Percentiles rank a stretch among this genome's conserved stretches.
These are phyloP conservation scores for Gossypium rotundifolium DNA, from an alignment of 345 rosid genomes.

Conservation along the genomic window DNA sequence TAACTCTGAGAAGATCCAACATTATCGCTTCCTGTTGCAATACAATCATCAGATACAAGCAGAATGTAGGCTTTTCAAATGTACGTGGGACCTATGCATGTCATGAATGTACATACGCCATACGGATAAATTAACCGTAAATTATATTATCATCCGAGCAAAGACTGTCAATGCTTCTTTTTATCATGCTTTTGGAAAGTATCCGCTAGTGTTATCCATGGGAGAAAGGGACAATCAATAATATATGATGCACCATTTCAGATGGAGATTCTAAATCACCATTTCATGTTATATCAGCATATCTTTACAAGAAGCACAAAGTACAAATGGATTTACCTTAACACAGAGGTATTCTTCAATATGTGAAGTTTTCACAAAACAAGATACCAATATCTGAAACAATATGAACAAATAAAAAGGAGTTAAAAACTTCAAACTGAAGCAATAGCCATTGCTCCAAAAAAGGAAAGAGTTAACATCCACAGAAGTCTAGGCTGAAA, in stretches of 20 bases:
- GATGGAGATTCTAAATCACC: not conserved
- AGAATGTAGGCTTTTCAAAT: not conserved
- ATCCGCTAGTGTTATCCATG: not conserved
- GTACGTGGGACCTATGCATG: not conserved
- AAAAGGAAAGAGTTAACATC: not conserved
- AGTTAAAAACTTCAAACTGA: constrained; percentile 12
- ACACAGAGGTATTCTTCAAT: constrained; percentile 79
- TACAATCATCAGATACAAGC: constrained; percentile 4
- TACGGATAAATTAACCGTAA: not conserved
- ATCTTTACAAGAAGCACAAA: constrained; percentile 4
- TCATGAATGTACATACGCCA: not conserved
- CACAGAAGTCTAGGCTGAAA: not conserved
- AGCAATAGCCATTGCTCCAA: not conserved
- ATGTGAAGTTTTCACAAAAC: constrained; percentile 89
- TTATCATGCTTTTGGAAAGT: not conserved
- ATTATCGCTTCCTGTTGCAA: constrained; percentile 78
- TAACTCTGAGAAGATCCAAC: constrained; percentile 84
- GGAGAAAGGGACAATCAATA: not conserved
- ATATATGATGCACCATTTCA: not conserved
- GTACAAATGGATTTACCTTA: constrained; percentile 43
- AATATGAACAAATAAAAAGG: constrained; percentile 15
- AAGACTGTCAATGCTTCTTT: not conserved
- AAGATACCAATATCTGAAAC: constrained; percentile 74
- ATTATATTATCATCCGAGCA: not conserved
- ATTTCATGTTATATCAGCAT: not conserved